phyloP scores from a whole-genome alignment of 2,329 filamentous ascomycete species.

The Paramyrothecium roridum region DNA sequence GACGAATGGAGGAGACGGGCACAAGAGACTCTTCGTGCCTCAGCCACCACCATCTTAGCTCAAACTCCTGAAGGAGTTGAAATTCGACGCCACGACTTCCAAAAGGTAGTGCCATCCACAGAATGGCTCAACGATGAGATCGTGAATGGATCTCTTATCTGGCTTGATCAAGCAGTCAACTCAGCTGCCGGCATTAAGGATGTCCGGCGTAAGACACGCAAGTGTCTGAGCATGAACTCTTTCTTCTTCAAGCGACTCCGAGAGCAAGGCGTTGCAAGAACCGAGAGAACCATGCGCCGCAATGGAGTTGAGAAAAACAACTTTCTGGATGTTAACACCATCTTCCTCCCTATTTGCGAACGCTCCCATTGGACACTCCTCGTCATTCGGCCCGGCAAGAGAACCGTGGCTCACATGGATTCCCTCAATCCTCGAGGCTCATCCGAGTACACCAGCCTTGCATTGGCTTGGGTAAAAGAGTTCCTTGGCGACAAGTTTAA shows the following conservation, averaged over 20 bases:
- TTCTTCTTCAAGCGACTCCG: constrained; percentile 61
- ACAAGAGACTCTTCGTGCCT: constrained; percentile 28
- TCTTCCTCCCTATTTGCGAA: constrained; percentile 68
- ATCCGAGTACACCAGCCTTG: constrained; percentile 34
- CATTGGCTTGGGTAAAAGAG: constrained; percentile 53
- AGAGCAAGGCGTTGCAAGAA: constrained; percentile 41
- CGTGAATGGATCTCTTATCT: constrained; percentile 63
- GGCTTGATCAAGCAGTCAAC: constrained; percentile 59
- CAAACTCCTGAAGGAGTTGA: constrained; percentile 46
- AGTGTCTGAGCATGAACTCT: constrained; percentile 61
- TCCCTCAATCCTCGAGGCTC: constrained; percentile 49
- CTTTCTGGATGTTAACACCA: constrained; percentile 61
- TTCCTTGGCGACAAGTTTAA: constrained; percentile 53
- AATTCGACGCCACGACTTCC: constrained; percentile 56
- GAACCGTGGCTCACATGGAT: constrained; percentile 67
- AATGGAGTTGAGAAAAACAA: constrained; percentile 56
- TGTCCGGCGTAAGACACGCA: constrained; percentile 45
- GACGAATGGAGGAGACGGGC: constrained; percentile 20
- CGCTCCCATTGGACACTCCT: constrained; percentile 69
- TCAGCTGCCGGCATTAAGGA: constrained; percentile 49
- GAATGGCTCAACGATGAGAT: constrained; percentile 77
- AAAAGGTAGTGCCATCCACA: constrained; percentile 51
- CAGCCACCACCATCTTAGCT: constrained; percentile 33
- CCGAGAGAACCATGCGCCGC: constrained; percentile 55
- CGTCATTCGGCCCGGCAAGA: constrained; percentile 59